Percentiles rank a stretch among this genome's conserved stretches.
These are phyloP conservation scores for Globisporangium iwayamae DNA, from an alignment of 352 stramenopile species.

Conservation along the genomic window DNA sequence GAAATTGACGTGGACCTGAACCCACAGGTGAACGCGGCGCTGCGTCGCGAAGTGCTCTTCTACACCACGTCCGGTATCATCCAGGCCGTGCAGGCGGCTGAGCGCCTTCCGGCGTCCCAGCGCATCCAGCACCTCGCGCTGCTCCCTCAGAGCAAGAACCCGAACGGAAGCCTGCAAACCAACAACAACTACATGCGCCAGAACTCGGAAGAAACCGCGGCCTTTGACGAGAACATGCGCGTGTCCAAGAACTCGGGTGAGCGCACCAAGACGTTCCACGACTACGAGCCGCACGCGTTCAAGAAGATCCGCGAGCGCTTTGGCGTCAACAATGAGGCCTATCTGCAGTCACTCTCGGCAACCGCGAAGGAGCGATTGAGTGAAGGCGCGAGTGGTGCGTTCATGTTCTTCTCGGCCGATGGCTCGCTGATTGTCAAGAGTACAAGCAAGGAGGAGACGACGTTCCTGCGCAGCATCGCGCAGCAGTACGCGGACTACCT, in stretches of 20 bases:
- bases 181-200: constrained; percentile 48
- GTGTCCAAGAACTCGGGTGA: constrained; percentile 61
- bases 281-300: constrained; percentile 87
- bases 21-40: constrained; percentile 84
- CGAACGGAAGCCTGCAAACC: constrained; percentile 21
- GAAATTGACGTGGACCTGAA: constrained; percentile 82
- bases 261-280: constrained; percentile 84
- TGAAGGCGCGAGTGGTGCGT: constrained; percentile 85
- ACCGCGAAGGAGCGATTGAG: constrained; percentile 87
- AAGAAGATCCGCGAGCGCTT: constrained; percentile 87
- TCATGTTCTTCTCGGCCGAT: constrained; percentile 92
- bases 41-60: constrained; percentile 86
- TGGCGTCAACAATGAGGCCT: constrained; percentile 81
- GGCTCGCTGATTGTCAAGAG: constrained; percentile 90
- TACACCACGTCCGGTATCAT: constrained; percentile 90
- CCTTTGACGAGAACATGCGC: constrained; percentile 72
- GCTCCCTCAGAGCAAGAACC: constrained; percentile 64
- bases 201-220: constrained; percentile 41
- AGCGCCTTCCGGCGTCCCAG: constrained; percentile 67
- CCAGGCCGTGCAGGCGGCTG: constrained; percentile 77
- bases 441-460: constrained; percentile 85
- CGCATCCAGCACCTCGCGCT: constrained; percentile 82
- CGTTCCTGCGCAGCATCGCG: constrained; percentile 83
- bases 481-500: constrained; percentile 87
- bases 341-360: constrained; percentile 75